phyloP scores from a whole-genome alignment of 208 protist species.

The Trypanosoma platydactyli region DNA sequence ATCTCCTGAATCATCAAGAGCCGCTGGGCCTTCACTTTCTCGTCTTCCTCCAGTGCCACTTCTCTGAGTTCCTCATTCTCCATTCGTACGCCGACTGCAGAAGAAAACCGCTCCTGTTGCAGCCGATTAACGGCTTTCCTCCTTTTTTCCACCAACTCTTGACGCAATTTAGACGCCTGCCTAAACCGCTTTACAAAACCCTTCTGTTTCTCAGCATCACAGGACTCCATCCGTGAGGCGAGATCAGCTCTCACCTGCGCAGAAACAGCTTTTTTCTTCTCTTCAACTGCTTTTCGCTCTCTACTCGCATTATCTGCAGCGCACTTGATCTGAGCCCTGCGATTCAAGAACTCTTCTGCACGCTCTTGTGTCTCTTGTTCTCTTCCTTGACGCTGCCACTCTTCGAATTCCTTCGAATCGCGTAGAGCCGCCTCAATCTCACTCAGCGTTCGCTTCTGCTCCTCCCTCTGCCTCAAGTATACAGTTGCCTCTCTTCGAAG shows the following conservation, averaged over 20 bases:
- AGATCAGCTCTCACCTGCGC: constrained; percentile 10
- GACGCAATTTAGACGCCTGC: constrained; percentile 28
- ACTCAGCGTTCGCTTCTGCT: constrained; percentile 36
- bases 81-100: constrained; percentile 38
- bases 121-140: constrained; percentile 32
- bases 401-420: constrained; percentile 49
- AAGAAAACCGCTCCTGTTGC: constrained; percentile 24
- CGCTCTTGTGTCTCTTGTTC: constrained; percentile 32
- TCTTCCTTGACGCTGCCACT: constrained; percentile 54
- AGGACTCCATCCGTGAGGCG: constrained; percentile 10
- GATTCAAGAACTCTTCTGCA: constrained; percentile 30
- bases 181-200: constrained; percentile 22
- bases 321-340: constrained; percentile 14
- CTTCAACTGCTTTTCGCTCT: constrained; percentile 16
- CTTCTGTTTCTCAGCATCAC: constrained; percentile 32
- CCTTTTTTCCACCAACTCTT: constrained; percentile 32
- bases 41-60: constrained; percentile 37
- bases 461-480: constrained; percentile 39
- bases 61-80: constrained; percentile 43
- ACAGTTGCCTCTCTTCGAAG: constrained; percentile 62
- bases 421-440: constrained; percentile 49
- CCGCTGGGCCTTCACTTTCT: constrained; percentile 35
- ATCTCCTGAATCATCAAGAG: constrained; percentile 66
- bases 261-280: constrained; percentile 13
- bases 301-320: constrained; percentile 5